Evolutionary conservation across 1,139 yeast genomes (phyloP), one percentile per base, ranked within the genome.

Genomic region (Magnusiomyces suaveolens): DNA sequence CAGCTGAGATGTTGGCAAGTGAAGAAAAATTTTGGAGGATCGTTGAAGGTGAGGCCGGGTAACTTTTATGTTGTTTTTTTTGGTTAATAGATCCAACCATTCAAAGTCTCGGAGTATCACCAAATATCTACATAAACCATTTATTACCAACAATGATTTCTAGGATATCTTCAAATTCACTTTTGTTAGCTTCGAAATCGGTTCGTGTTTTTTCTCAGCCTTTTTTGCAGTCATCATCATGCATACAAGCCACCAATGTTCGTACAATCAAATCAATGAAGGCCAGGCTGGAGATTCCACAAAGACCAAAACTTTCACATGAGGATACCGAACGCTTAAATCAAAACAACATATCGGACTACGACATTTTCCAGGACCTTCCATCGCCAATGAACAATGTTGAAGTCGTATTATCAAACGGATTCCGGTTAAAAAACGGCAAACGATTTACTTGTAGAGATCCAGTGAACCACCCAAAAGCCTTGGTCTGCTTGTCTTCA

Each of bases 401-500:
- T 41, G 81, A 77, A 57, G 72, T 75, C 57, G 73, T 79, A 4
- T 67, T 75, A 1, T 60, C 64, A 18, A 73, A 77, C 57, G 76
- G 81, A 1, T 74, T 79, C 50, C 63, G 73, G 4, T 74, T 80
- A 55, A 69, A 77, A 2, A 72, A 73, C 47, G 78, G 81, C 20
- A 69, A 71, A 47, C 68, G 72, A 25, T 64, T 72, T 1, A 71
- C 72, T 29, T 79, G 81, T 1, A 84, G 84, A 4, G 75, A 74
- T 59, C 68, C 71, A 23, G 61, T 69, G 1, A 76, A 76, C 1
- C 69, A 72, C 47, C 74, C 76, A 2, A 69, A 73, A 16, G 89
- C 84, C 3, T 73, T 82, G 6, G 65, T 85, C n/a, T 70, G 86
- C 33, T 60, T 86, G 10, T 82, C 83, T 36, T 77, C 78, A 47